phyloP scores from a whole-genome alignment of 139 green algal species.

The Pleodorina starrii region DNA sequence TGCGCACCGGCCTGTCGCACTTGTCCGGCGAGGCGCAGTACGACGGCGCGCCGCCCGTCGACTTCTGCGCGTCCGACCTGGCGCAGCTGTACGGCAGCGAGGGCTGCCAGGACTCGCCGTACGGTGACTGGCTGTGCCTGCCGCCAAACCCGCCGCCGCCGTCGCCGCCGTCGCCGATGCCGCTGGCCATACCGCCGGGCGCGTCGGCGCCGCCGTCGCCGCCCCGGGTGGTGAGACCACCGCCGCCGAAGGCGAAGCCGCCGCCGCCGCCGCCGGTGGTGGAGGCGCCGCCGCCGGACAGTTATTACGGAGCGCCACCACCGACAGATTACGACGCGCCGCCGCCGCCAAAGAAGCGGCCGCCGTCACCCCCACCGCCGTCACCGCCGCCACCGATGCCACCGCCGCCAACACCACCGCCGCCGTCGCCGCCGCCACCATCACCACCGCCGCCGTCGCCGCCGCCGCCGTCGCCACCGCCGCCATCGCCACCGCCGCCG shows the following conservation, averaged over 20 bases:
- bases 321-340: background rate
- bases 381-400: background rate
- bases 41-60: constrained; percentile 21
- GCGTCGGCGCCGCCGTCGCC: background rate
- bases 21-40: background rate
- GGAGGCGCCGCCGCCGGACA: background rate
- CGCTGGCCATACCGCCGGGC: background rate
- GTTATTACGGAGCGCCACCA: background rate
- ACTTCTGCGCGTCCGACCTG: constrained; percentile 20
- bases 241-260: background rate
- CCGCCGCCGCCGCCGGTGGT: background rate
- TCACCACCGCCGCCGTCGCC: background rate
- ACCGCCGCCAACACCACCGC: background rate
- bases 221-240: background rate
- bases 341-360: background rate
- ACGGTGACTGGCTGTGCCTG: constrained; percentile 19
- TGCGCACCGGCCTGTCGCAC: background rate
- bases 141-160: background rate
- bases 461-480: background rate
- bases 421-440: background rate
- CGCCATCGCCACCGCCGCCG: background rate
- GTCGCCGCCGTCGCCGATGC: background rate
- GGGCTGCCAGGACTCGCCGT: background rate
- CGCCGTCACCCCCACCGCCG: background rate
- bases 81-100: background rate